Conservation (phyloP, 2,329 filamentous ascomycete genomes). For the Paraconiothyrium sp. region DNA sequence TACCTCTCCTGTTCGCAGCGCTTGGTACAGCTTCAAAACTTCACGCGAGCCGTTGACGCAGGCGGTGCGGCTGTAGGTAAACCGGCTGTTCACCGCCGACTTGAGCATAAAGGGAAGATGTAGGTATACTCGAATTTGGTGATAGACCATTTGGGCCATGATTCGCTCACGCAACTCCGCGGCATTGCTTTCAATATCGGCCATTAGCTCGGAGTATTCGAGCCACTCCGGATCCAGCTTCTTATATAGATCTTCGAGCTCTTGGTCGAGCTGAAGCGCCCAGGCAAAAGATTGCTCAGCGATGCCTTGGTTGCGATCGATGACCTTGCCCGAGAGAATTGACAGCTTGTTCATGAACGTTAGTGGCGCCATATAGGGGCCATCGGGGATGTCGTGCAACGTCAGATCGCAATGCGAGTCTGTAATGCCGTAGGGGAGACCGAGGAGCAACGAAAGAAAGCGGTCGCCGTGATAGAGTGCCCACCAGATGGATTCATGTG, state of each 20-base stretch:
- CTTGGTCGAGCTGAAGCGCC: conserved; percentile 55
- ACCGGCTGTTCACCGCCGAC: conserved; percentile 48
- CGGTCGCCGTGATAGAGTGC: conserved; percentile 57
- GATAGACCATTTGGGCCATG: conserved; percentile 55
- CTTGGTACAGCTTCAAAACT: conserved; percentile 52
- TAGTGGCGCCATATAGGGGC: conserved; percentile 41
- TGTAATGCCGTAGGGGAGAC: conserved; percentile 59
- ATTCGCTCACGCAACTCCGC: conserved; percentile 50
- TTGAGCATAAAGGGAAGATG: conserved; percentile 58
- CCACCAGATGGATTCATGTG: conserved; percentile 54
- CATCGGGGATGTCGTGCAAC: conserved; percentile 36
- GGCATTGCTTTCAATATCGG: conserved; percentile 42
- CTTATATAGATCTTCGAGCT: conserved; percentile 52
- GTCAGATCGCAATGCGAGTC: conserved; percentile 51
- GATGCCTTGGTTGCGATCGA: conserved; percentile 54
- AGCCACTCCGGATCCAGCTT: conserved; percentile 52
- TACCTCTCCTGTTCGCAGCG: conserved; percentile 45
- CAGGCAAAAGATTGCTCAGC: conserved; percentile 48
- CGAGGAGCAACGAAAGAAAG: conserved; percentile 62
- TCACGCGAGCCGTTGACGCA: conserved; percentile 54
- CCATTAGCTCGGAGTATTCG: conserved; percentile 42
- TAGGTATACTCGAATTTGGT: conserved; percentile 56
- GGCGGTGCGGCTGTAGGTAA: conserved; percentile 50
- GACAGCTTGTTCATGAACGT: conserved; percentile 48
- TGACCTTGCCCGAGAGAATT: conserved; percentile 53